Conservation (phyloP, 495 filamentous ascomycete genomes). For the Sphaerosporella brunnea region DNA sequence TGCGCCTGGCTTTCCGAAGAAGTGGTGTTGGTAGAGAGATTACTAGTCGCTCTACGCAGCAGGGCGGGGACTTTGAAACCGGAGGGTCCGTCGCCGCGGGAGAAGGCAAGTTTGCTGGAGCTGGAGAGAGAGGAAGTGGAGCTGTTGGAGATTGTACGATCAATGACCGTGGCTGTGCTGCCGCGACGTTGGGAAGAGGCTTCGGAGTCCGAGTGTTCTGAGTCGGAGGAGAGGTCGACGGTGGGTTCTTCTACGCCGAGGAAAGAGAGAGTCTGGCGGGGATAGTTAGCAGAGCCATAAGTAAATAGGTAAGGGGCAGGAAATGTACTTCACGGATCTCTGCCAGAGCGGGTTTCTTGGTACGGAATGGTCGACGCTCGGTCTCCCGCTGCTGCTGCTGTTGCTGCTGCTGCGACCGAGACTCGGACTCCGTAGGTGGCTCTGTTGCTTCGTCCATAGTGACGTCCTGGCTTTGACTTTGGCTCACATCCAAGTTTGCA, state of each 20-base stretch:
- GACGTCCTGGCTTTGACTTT: conserved; percentile 14
- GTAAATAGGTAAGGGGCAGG: conserved; percentile 13
- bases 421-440: neutral
- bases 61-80: conserved; percentile 59
- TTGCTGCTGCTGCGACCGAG: neutral
- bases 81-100: conserved; percentile 28
- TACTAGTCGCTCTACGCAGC: conserved; percentile 57
- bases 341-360: conserved; percentile 15
- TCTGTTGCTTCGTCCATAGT: neutral
- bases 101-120: conserved; percentile 42
- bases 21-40: conserved; percentile 33
- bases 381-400: neutral
- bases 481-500: conserved; percentile 31
- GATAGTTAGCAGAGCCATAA: conserved; percentile 13
- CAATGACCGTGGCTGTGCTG: conserved; percentile 40
- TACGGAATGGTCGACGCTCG: conserved; percentile 9
- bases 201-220: conserved; percentile 25
- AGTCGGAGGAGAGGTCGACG: conserved; percentile 9
- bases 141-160: conserved; percentile 47
- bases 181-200: conserved; percentile 35
- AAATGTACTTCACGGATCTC: conserved; percentile 25
- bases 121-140: conserved; percentile 28
- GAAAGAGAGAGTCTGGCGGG: conserved; percentile 19
- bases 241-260: conserved; percentile 18
- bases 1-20: conserved; percentile 27